Evolutionary conservation across 108 stramenopile genomes (phyloP), one percentile per base, ranked within the genome.

Genomic region (Parmales sp.): DNA sequence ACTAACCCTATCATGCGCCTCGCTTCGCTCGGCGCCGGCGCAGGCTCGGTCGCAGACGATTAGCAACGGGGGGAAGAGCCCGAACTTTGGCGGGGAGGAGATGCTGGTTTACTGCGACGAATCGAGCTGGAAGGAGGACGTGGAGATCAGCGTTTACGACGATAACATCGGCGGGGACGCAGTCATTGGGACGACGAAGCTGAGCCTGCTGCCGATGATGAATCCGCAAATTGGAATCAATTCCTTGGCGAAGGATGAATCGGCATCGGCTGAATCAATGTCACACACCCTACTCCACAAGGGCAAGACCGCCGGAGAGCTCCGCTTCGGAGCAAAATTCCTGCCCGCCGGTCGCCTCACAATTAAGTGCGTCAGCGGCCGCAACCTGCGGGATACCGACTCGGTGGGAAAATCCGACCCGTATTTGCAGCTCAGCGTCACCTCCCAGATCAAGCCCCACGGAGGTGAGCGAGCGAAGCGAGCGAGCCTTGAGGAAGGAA

Each of bases 1-100:
- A n/a, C n/a, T n/a, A n/a, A n/a, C n/a, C n/a, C n/a, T n/a, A n/a
- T n/a, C n/a, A n/a, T n/a, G n/a, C n/a, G n/a, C n/a, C n/a, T n/a
- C n/a, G n/a, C n/a, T n/a, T n/a, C n/a, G n/a, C n/a, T n/a, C n/a
- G n/a, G n/a, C n/a, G n/a, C n/a, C n/a, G n/a, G n/a, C n/a, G n/a
- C 74, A 51, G 7, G 73, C 68, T 36, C 80, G 78, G 8, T 66
- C 74, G 37, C 64, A 39, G 13, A 76, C 69, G 1, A 66, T 73
- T 20, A 71, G 70, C 39, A 75, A 81, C 37, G 85, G 85, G 1
- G 83, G 85, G 16, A 75, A 49, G 45, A 22, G 71, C 2, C 83
- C 83, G 1, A 68, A 49, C 3, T 86, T 83, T 49, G 43, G 48
- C 25, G 76, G 71, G 39, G 82, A 86, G 69, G 74, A 83, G 39